Evolutionary conservation across 805 yeast genomes (phyloP), one percentile per base, ranked within the genome.

Genomic region (Limtongia smithiae): DNA sequence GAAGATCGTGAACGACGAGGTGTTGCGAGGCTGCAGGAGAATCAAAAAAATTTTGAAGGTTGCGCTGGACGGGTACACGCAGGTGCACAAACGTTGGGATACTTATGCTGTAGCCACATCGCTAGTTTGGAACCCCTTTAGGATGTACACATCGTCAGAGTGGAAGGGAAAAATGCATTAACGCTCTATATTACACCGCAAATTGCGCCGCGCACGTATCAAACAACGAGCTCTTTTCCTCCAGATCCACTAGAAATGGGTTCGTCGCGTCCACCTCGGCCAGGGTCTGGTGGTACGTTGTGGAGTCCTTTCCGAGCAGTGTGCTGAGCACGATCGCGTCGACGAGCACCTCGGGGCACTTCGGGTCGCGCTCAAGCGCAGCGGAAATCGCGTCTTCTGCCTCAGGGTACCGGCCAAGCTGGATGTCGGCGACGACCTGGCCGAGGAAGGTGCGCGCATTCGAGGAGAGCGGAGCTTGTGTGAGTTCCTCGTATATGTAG

Each of bases 361-460:
- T 68, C 9, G 68, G 59, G 15, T 65, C 71, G 38, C 70, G 64
- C 51, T 69, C 70, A n/a, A 71, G 68, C n/a, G 78, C 73, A 30
- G 71, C 62, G 35, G 55, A 41, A 25, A 72, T 46, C 11, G 68
- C 71, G 54, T 85, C 86, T 51, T 77, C 76, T 8, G 96, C 90
- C 68, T 91, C 97, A 2, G 90, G 91, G 48, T 79, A 71, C 62
- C 90, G 85, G 43, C 81, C 79, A 65, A 88, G 77, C 69, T 86
- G 88, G 60, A 90, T 69, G 54, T 90, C 88, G 51, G 89, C 74
- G 9, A 81, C 83, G 37, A 88, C 76, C 62, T 88, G 78, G 34
- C 84, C 82, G 31, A 78, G 61, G 58, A 84, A 75, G 15, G 78
- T 70, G 59, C 77, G 76, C 62, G 74, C 71, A 24, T 75, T 67